phyloP scores from a whole-genome alignment of 768 basidiomycete genomes.

The Leccinum arenicola region DNA sequence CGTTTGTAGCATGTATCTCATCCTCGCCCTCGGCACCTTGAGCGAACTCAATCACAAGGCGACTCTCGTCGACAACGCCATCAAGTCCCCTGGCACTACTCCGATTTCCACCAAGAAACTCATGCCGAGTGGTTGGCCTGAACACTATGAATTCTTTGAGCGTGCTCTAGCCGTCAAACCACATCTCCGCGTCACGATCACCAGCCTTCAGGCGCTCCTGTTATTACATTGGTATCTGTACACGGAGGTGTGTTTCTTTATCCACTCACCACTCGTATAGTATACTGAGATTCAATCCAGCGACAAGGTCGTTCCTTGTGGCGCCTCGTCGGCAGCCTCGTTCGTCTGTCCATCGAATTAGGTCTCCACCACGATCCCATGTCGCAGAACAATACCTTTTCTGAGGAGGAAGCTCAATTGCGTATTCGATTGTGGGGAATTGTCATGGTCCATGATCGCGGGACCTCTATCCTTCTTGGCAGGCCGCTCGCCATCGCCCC shows the following conservation, averaged over 20 bases:
- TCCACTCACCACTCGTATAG: not conserved
- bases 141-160: slow-evolving; percentile 82
- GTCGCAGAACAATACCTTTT: slow-evolving; percentile 57
- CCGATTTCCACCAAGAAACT: slow-evolving; percentile 53
- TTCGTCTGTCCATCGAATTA: slow-evolving; percentile 78
- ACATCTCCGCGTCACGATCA: slow-evolving; percentile 77
- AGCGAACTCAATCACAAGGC: slow-evolving; percentile 78
- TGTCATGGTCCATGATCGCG: slow-evolving; percentile 83
- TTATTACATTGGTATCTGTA: slow-evolving; percentile 88
- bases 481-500: slow-evolving; percentile 81
- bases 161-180: slow-evolving; percentile 76
- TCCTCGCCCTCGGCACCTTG: slow-evolving; percentile 78
- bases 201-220: slow-evolving; percentile 80
- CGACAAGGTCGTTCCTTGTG: slow-evolving; percentile 87
- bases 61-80: slow-evolving; percentile 47
- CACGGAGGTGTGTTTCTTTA: slow-evolving; percentile 58
- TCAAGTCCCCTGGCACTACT: slow-evolving; percentile 31
- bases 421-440: slow-evolving; percentile 85
- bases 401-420: slow-evolving; percentile 71
- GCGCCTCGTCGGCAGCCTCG: slow-evolving; percentile 84
- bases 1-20: slow-evolving; percentile 72
- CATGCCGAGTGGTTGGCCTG: slow-evolving; percentile 65
- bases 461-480: slow-evolving; percentile 83
- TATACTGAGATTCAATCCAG: slow-evolving; percentile 36
- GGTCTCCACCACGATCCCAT: slow-evolving; percentile 86